phyloP scores from a whole-genome alignment of 179 eudicot genomes.

The Nepenthes alata region DNA sequence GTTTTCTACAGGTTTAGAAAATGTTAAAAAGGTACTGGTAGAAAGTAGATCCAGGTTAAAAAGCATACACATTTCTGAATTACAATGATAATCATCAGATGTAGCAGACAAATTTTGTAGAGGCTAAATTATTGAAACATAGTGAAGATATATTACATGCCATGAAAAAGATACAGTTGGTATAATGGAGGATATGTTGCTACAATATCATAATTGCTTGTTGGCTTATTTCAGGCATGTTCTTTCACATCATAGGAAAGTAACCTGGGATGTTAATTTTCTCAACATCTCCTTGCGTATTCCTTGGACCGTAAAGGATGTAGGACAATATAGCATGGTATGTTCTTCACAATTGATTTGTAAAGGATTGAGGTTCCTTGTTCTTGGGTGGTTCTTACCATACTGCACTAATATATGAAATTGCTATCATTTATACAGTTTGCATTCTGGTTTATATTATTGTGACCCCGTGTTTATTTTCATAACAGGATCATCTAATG shows the following conservation, averaged over 20 bases:
- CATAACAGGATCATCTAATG: too few relatives aligned
- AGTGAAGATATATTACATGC: too few relatives aligned
- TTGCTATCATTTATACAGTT: too few relatives aligned
- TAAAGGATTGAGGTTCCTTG: not conserved
- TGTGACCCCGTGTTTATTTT: too few relatives aligned
- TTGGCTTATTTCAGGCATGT: constrained; percentile 35
- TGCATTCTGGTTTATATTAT: too few relatives aligned
- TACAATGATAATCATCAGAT: too few relatives aligned
- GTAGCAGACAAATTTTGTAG: too few relatives aligned
- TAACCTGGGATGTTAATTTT: constrained; percentile 49
- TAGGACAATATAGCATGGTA: constrained; percentile 44
- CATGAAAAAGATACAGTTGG: not conserved
- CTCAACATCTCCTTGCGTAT: constrained; percentile 27
- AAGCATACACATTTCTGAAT: too few relatives aligned
- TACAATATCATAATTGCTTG: not conserved
- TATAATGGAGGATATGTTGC: not conserved
- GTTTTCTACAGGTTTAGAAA: too few relatives aligned
- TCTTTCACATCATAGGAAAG: constrained; percentile 42
- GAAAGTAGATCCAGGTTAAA: too few relatives aligned
- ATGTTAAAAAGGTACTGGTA: too few relatives aligned
- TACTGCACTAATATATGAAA: not conserved
- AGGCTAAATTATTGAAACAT: too few relatives aligned
- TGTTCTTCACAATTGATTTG: not conserved
- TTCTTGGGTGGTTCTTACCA: not conserved
- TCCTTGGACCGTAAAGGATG: constrained; percentile 29